Base-by-base conservation (phyloP, 2,329 filamentous ascomycete species). In the Pseudogymnoascus sp. region DNA sequence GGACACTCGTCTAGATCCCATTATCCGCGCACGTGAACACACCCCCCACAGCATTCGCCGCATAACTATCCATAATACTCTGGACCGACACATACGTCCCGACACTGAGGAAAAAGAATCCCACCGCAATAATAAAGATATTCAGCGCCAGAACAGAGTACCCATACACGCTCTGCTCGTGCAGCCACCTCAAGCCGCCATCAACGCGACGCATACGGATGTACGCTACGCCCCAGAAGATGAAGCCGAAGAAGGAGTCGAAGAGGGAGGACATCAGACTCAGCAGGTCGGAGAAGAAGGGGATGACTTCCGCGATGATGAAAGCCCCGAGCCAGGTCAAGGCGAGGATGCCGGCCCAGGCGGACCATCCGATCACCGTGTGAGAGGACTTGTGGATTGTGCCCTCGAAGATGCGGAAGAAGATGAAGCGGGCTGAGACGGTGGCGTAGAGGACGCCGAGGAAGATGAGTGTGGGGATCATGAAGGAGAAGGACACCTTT, bases 391-490 rank as follows among this genome's bases (percentile, higher is more conserved):
- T 86, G 77, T 97, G 92, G 65, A 82, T 83, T 11, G 91, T 89
- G 69, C 86, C 86, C 63, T 88, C 85, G 75, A 96, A 96, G 16
- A 94, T 73, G 66, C 91, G 89, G 83, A 96, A 95, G 78, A 96
- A 96, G 70, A 97, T 79, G 77, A 97, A 96, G 31, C 92, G 88
- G 0, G 90, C 89, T 3, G 91, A 92, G 1, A 97, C 91, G 0
- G 90, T 94, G 12, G 92, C 92, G 73, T 97, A 97, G 16, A 97
- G 76, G 0, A 95, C 91, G 6, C 92, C 92, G 4, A 97, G 77
- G 78, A 97, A 97, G 72, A 97, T 91, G 67, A 97, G 82, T 0
- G 92, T 97, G 0, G 92, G 92, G 33, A 97, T 89, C 92, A 96
- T 96, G 78, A 97, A 96, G 11, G 89, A 92, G 76, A 96, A 97